These are phyloP conservation scores for Puccinia brachypodii DNA, from an alignment of 1,284 basidiomycete genomes.

Conservation along the genomic window DNA sequence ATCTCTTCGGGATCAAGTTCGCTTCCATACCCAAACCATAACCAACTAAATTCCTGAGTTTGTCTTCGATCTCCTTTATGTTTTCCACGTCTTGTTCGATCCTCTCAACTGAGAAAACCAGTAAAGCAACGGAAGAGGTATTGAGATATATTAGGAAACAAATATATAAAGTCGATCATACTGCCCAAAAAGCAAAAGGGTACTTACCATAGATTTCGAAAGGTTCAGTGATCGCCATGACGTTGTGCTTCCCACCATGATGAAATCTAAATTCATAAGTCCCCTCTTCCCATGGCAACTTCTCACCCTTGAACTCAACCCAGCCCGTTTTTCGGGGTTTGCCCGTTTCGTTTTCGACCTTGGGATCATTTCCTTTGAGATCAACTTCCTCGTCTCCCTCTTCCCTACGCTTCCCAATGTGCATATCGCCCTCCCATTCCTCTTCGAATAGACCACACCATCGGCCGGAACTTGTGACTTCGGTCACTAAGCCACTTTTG, in stretches of 20 bases:
- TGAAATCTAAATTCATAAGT: conserved; percentile 73
- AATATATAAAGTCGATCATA: conserved; percentile 64
- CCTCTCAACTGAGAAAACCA: not conserved
- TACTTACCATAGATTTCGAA: conserved; percentile 80
- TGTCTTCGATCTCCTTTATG: conserved; percentile 37
- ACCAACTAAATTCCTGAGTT: conserved; percentile 27
- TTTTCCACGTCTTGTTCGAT: conserved; percentile 38
- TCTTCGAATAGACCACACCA: conserved; percentile 89
- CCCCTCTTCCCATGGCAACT: conserved; percentile 81
- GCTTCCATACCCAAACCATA: conserved; percentile 36
- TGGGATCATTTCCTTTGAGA: not conserved
- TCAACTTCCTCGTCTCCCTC: conserved; percentile 50
- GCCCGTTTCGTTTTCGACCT: conserved; percentile 56
- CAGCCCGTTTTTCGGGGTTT: conserved; percentile 61
- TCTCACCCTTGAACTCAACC: conserved; percentile 74
- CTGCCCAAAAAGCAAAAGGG: conserved; percentile 3
- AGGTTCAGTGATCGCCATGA: conserved; percentile 78
- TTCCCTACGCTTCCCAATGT: conserved; percentile 60
- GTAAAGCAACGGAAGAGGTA: conserved; percentile 62
- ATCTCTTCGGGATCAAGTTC: conserved; percentile 25
- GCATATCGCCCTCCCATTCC: conserved; percentile 87
- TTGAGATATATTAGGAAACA: conserved; percentile 68
- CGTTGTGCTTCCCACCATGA: conserved; percentile 79
- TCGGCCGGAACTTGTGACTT: conserved; percentile 80
- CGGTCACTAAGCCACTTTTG: conserved; percentile 76